Percentiles rank a stretch among this genome's conserved stretches.
phyloP scores from a whole-genome alignment of 768 basidiomycete genomes.

The Sarcodon aspratus region DNA sequence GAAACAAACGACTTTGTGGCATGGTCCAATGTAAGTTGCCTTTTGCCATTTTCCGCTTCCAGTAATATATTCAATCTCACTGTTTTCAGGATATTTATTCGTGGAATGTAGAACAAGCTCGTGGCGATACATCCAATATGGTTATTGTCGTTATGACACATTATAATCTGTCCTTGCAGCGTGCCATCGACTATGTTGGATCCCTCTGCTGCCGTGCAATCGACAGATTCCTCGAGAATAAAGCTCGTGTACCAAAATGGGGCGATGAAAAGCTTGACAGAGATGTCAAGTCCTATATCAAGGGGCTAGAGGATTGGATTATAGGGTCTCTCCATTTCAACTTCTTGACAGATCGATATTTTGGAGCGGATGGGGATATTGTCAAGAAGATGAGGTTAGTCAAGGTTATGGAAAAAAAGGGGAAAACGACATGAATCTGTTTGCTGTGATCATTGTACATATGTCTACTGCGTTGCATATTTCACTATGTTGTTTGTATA shows the following conservation, averaged over 20 bases:
- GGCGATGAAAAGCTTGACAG: constrained; percentile 31
- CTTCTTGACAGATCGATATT: constrained; percentile 60
- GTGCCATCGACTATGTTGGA: constrained; percentile 47
- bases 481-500: no score
- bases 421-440: neutral
- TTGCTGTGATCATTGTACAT: no score
- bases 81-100: constrained; percentile 50
- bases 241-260: constrained; percentile 36
- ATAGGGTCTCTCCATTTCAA: constrained; percentile 58
- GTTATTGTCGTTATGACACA: constrained; percentile 58
- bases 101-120: constrained; percentile 63
- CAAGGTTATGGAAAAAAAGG: constrained; percentile 4
- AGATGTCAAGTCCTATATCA: constrained; percentile 40
- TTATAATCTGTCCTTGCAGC: constrained; percentile 40
- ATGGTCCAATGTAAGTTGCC: constrained; percentile 54
- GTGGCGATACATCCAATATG: constrained; percentile 57
- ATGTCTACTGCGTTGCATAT: no score
- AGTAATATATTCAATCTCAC: neutral
- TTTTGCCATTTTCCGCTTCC: neutral
- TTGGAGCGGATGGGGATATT: constrained; percentile 42
- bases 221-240: constrained; percentile 34
- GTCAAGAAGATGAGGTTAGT: constrained; percentile 24
- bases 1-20: constrained; percentile 56
- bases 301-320: constrained; percentile 48
- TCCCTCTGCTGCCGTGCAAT: constrained; percentile 37